Evolutionary conservation across 2,329 filamentous ascomycete species (phyloP).

Genomic region (Monilinia polystroma): DNA sequence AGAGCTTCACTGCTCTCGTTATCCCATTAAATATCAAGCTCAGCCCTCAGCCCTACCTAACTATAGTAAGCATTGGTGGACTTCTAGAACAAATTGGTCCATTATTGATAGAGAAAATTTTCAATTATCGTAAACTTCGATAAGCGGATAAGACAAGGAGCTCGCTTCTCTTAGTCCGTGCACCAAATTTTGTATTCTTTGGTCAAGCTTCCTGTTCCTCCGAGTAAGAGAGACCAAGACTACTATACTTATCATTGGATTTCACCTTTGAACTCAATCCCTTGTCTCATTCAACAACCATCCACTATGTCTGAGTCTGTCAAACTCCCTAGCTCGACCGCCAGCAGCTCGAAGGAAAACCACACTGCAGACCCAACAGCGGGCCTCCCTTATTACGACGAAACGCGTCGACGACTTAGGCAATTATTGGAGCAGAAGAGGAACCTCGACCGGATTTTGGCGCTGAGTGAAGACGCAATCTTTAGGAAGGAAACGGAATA

Average conservation of each 20-base stretch:
- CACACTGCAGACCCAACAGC: conserved; percentile 48
- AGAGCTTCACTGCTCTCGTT: neutral
- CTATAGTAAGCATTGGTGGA: neutral
- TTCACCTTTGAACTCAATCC: neutral
- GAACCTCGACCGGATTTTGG: conserved; percentile 40
- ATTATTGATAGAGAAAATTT: neutral
- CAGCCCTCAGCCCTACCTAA: conserved; percentile 13
- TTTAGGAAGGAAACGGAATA: conserved; percentile 81
- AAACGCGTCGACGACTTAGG: conserved; percentile 64
- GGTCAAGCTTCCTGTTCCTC: conserved; percentile 9
- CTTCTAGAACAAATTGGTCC: neutral
- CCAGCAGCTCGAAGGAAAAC: conserved; percentile 43
- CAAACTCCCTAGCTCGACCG: neutral
- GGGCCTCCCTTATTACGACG: conserved; percentile 68
- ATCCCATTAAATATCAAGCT: too few species aligned
- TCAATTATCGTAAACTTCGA: neutral
- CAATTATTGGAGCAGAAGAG: conserved; percentile 66
- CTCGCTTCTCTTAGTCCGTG: conserved; percentile 1
- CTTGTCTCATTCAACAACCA: neutral
- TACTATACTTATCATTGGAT: neutral
- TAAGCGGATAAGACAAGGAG: conserved; percentile 22
- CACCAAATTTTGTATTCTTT: conserved; percentile 1
- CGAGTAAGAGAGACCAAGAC: neutral
- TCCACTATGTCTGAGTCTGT: conserved; percentile 1
- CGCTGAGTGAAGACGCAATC: conserved; percentile 71